Evolutionary conservation across 2,329 filamentous ascomycete species (phyloP).

Genomic region (Nigrospora osmanthi): DNA sequence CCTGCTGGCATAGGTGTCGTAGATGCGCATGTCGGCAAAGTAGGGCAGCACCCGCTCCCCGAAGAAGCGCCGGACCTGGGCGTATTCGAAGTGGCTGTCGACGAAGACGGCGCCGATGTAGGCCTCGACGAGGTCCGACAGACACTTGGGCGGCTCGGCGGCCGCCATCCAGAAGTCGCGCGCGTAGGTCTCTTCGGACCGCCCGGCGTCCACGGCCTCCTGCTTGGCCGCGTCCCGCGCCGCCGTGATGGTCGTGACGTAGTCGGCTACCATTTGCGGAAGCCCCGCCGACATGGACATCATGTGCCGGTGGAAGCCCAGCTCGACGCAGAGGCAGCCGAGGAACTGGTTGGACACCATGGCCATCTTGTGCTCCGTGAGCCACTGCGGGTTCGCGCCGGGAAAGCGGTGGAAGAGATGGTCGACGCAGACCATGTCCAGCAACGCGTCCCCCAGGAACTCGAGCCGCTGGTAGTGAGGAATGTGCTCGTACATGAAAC

Average conservation of each 20-base stretch:
- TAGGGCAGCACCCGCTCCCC: conserved; percentile 63
- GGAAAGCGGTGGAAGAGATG: conserved; percentile 73
- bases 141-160: conserved; percentile 59
- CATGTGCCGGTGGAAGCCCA: conserved; percentile 72
- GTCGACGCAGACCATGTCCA: conserved; percentile 54
- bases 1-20: conserved; percentile 79
- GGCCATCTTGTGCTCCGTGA: conserved; percentile 98
- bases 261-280: conserved; percentile 39
- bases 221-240: conserved; percentile 30
- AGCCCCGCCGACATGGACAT: conserved; percentile 40
- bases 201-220: conserved; percentile 10
- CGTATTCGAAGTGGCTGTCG: conserved; percentile 74
- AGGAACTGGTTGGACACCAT: conserved; percentile 97
- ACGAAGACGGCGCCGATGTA: conserved; percentile 89
- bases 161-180: conserved; percentile 64
- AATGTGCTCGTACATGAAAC: conserved; percentile 65
- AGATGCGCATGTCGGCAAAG: conserved; percentile 80
- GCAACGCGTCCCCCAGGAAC: conserved; percentile 81
- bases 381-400: conserved; percentile 82
- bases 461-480: conserved; percentile 88
- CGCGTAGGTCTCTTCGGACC: conserved; percentile 27
- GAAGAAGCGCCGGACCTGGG: conserved; percentile 70
- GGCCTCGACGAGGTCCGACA: conserved; percentile 84
- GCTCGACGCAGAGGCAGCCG: conserved; percentile 68
- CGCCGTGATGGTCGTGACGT: conserved; percentile 50